A percentile compares a stretch with the other conserved stretches of the same genome.
Conservation (phyloP, 192 early-diverging fungal genomes). For the Linnemannia zychae region DNA sequence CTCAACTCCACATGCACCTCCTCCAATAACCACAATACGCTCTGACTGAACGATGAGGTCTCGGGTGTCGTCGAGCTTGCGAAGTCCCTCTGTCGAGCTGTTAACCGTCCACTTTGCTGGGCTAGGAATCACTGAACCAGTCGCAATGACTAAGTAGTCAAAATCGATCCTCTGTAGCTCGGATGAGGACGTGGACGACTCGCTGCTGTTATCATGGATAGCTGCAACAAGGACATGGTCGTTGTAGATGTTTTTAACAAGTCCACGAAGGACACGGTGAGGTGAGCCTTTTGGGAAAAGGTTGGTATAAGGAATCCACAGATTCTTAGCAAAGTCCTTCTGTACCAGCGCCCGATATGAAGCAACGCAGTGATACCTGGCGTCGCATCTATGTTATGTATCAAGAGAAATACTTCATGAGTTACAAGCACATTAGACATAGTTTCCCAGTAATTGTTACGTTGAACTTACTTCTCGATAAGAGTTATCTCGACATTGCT, state of each 20-base stretch:
- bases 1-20: conserved; percentile 84
- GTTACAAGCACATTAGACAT: too few relatives aligned
- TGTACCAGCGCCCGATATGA: conserved; percentile 66
- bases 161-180: conserved; percentile 39
- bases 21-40: conserved; percentile 78
- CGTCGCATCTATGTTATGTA: conserved; percentile 43
- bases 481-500: conserved; percentile 61
- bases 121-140: conserved; percentile 64
- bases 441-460: too few relatives aligned
- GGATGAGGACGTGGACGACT: not conserved
- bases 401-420: not conserved
- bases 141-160: conserved; percentile 65
- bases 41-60: conserved; percentile 66
- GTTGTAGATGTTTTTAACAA: conserved; percentile 14
- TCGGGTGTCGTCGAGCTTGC: conserved; percentile 53
- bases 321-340: conserved; percentile 58
- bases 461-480: conserved; percentile 52
- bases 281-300: conserved; percentile 51
- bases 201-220: not conserved
- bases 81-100: conserved; percentile 58
- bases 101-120: conserved; percentile 58
- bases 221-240: conserved; percentile 30
- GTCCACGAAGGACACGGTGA: conserved; percentile 30
- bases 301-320: conserved; percentile 61
- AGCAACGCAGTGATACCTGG: conserved; percentile 63